A percentile compares a stretch with the other conserved stretches of the same genome.
These are phyloP conservation scores for Ceratocystis cacaofunesta DNA, from an alignment of 2,329 filamentous ascomycete species.

Conservation along the genomic window DNA sequence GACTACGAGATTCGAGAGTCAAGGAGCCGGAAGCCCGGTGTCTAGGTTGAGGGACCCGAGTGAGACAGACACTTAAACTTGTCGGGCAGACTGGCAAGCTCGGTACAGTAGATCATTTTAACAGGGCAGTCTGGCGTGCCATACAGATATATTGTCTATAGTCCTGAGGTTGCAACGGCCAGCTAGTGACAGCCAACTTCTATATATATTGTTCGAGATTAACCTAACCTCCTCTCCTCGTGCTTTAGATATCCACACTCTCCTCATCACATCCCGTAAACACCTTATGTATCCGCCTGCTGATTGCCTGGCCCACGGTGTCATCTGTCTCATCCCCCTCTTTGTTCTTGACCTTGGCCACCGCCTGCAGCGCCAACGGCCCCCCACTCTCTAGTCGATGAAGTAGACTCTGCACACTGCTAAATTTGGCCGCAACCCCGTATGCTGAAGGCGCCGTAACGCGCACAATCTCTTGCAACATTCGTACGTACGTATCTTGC, in stretches of 20 bases:
- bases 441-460: constrained; percentile 59
- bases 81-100: neutral
- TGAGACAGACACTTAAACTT: neutral
- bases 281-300: constrained; percentile 43
- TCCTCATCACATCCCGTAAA: constrained; percentile 42
- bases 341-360: constrained; percentile 41
- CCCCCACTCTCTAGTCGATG: constrained; percentile 43
- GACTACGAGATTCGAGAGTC: neutral
- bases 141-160: neutral
- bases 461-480: constrained; percentile 61
- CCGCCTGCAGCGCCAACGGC: constrained; percentile 44
- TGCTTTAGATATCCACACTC: constrained; percentile 37
- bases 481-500: constrained; percentile 53
- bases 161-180: neutral
- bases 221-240: neutral
- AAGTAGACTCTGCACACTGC: constrained; percentile 42
- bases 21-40: neutral
- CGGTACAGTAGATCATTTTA: neutral
- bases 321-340: constrained; percentile 42
- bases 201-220: neutral
- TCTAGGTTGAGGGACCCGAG: neutral
- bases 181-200: neutral
- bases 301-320: constrained; percentile 42
- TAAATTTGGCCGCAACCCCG: constrained; percentile 49
- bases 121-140: neutral